Percentiles rank a stretch among this genome's conserved stretches.
phyloP scores from a whole-genome alignment of 768 basidiomycete genomes.

The Suillus weaverae region DNA sequence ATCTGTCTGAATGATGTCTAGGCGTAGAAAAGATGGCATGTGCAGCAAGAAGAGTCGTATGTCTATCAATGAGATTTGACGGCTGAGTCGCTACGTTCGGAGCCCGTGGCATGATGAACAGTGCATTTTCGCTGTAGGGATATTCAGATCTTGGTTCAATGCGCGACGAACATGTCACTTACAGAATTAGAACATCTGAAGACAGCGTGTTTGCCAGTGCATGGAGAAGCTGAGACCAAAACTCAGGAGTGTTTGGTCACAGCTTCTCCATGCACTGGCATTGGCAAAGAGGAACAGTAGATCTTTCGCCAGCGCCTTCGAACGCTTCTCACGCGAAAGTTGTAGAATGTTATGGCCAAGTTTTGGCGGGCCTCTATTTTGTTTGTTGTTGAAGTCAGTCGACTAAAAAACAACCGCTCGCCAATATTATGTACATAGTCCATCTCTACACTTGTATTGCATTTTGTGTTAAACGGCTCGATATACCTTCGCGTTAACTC shows the following conservation, averaged over 20 bases:
- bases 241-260: too few species aligned
- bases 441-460: too few species aligned
- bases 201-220: not conserved
- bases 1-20: too few species aligned
- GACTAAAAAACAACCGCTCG: too few species aligned
- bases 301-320: not conserved
- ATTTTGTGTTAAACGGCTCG: too few species aligned
- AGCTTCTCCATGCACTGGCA: too few species aligned
- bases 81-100: not conserved
- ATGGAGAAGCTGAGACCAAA: slow-evolving; percentile 1
- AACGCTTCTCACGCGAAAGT: too few species aligned
- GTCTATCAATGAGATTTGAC: not conserved
- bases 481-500: too few species aligned
- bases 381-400: too few species aligned
- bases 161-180: not conserved
- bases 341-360: too few species aligned
- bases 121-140: not conserved
- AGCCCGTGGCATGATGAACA: not conserved
- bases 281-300: not conserved
- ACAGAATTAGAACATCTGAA: not conserved
- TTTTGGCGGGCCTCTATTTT: too few species aligned
- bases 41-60: not conserved
- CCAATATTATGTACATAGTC: too few species aligned
- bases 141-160: not conserved
- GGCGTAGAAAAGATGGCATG: not conserved